Conservation (phyloP, 78 protist species). For the slime mould (Dictyostelium discoideum) region DNA sequence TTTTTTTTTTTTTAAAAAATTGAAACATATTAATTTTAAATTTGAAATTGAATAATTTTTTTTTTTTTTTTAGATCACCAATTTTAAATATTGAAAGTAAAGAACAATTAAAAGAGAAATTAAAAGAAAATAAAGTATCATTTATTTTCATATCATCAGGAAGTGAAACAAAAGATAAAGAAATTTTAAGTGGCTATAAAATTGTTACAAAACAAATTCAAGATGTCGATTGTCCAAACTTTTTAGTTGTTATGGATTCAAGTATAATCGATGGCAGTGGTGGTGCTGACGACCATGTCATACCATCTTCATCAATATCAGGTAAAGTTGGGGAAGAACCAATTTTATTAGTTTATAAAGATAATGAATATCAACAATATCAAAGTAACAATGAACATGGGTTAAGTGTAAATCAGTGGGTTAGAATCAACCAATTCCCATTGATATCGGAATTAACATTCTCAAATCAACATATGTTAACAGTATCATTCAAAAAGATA, state of each 20-base stretch:
- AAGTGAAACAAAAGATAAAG: not conserved
- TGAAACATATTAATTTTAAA: not conserved
- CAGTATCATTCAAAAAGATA: constrained; percentile 2
- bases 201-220: constrained; percentile 1
- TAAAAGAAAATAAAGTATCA: not conserved
- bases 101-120: constrained; percentile 2
- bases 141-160: not conserved
- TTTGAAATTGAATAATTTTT: not conserved
- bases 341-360: not conserved
- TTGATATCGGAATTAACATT: not conserved
- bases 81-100: constrained; percentile 1
- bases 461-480: constrained; percentile 12
- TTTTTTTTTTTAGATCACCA: not conserved
- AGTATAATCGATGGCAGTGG: not conserved
- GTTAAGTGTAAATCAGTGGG: not conserved
- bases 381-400: not conserved
- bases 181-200: not conserved
- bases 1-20: not conserved
- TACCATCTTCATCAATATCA: not conserved
- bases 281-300: too few relatives aligned
- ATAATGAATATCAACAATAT: not conserved
- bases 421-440: constrained; percentile 52
- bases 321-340: not conserved
- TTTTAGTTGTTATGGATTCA: not conserved
- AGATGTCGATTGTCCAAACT: constrained; percentile 15